Evolutionary conservation across 2,329 filamentous ascomycete species (phyloP).

Genomic region (Cadophora malorum): DNA sequence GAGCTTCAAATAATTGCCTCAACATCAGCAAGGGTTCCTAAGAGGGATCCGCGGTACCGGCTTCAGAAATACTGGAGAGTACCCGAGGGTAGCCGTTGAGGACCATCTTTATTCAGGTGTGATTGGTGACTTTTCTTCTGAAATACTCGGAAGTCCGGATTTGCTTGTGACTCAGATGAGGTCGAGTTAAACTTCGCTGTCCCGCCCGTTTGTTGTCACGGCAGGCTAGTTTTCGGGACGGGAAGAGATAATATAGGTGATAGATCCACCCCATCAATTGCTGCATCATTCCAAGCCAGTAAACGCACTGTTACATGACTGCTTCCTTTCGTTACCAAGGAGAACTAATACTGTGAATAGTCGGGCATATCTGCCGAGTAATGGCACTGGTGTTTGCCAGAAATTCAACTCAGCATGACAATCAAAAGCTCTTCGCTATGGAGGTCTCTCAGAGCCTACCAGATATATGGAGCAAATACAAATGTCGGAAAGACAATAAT

Average conservation of each 20-base stretch:
- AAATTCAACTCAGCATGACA: constrained; percentile 20
- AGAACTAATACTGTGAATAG: neutral
- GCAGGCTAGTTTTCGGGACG: neutral
- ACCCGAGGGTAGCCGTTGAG: constrained; percentile 1
- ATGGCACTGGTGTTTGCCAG: neutral
- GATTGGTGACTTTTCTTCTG: too few species aligned
- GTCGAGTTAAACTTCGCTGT: neutral
- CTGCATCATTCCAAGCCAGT: too few species aligned
- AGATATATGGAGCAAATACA: constrained; percentile 85
- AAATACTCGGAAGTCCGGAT: neutral
- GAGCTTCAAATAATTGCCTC: too few species aligned
- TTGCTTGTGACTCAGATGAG: neutral
- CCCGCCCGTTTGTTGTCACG: neutral
- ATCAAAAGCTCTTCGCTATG: constrained; percentile 31
- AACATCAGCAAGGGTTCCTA: too few species aligned
- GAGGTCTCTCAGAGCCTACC: constrained; percentile 70
- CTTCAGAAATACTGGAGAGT: constrained; percentile 10
- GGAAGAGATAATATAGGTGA: neutral
- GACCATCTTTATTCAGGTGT: too few species aligned
- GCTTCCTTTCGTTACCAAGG: too few species aligned
- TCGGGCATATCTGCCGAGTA: neutral
- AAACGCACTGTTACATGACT: too few species aligned
- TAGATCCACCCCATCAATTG: neutral
- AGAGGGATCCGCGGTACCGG: too few species aligned
- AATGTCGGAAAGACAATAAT: constrained; percentile 86